Base-by-base conservation (phyloP, 23 red algal species). In the Gracilaria gracilis region DNA sequence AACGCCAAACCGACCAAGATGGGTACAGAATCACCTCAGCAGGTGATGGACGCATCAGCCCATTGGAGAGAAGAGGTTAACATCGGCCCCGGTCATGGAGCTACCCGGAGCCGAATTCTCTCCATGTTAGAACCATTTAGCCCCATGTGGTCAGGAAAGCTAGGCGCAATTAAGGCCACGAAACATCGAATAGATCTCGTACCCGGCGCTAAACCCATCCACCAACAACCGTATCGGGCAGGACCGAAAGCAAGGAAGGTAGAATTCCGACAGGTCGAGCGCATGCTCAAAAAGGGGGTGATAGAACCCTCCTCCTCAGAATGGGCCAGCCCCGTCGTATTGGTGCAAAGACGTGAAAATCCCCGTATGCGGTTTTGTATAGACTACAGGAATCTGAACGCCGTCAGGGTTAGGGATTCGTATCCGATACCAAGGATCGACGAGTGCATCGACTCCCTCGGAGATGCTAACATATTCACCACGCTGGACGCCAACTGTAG, bases 371-470 rank as follows among this genome's bases (percentile, higher is more conserved):
- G 9, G 8, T 76, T 76, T 6, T 76, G 27, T 44, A 50, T 76
- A 9, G 38, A 76, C 15, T 86, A 86, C 34, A 4, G 51, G 53
- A 37, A 50, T 1, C 62, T 86, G 61, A 86, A 86, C 82, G 32
- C 40, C 82, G n/a, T 86, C 0, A 86, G 2, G 32, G 62, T 64
- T 0, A 67, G 64, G 24, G 82, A 86, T 23, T 46, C 35, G 1
- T 86, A 72, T n/a, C 25, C 82, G 13, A 75, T 88, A 67, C 84
- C 23, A 28, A 36, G n/a, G 25, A 88, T 77, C 27, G 84, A 88
- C 57, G 84, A 78, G 16, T 88, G 57, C n/a, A 72, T 88, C n/a
- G 84, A 88, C 36, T 88, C 84, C 27, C 39, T 88, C 3, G 66
- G 84, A 13, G 38, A 75, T 21, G 66, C 84, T 0, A 6, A 87